Percentiles rank a stretch among this genome's conserved stretches.
These are phyloP conservation scores for Plectranthus barbatus DNA, from an alignment of 257 asterid genomes.

Conservation along the genomic window DNA sequence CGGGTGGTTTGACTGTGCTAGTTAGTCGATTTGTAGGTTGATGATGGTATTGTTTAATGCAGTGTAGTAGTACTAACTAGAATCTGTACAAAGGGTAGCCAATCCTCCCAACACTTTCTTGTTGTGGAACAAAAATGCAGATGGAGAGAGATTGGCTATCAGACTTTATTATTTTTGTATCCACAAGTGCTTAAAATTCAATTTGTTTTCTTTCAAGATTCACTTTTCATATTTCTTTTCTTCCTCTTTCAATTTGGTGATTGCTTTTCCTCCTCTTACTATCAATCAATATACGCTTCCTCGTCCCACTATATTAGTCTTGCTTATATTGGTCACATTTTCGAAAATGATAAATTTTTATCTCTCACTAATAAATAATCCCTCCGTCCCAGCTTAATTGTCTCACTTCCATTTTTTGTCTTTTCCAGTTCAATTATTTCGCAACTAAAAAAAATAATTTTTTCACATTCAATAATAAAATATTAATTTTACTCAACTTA, in stretches of 20 bases:
- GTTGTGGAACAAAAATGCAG: constrained; percentile 10
- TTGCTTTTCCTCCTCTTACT: no score
- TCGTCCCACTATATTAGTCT: no score
- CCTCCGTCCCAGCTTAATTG: no score
- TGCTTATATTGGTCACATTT: no score
- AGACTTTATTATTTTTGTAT: constrained; percentile 6
- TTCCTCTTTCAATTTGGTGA: background rate
- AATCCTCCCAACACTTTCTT: constrained; percentile 4
- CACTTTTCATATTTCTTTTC: background rate
- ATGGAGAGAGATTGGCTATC: constrained; percentile 22
- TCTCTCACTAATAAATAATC: no score
- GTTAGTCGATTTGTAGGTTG: constrained; percentile 19
- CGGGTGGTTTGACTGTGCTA: background rate
- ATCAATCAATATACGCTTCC: no score
- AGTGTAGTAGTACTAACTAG: constrained; percentile 32
- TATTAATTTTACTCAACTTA: no score
- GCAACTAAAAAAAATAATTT: no score
- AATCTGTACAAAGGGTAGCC: constrained; percentile 36
- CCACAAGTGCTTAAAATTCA: constrained; percentile 4
- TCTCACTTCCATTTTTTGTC: no score
- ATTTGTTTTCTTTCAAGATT: constrained; percentile 5
- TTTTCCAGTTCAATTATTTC: no score
- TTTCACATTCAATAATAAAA: no score
- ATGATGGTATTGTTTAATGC: constrained; percentile 16
- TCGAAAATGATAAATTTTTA: no score